Conservation (phyloP, 805 yeast species). For the Ogataea pignaliae region DNA sequence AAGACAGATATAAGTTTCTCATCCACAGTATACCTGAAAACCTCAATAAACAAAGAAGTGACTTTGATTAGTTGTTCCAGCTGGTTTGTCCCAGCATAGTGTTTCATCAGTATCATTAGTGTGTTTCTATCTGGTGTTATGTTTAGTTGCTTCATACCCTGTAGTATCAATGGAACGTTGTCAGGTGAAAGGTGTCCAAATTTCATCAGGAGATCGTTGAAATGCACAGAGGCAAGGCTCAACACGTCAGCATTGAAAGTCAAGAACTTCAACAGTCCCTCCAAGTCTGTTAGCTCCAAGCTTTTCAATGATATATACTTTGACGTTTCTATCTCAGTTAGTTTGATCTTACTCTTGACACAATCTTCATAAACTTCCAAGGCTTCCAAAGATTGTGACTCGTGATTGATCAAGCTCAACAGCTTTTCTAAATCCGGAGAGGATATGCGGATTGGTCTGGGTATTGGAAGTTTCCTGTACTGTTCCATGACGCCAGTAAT, state of each 20-base stretch:
- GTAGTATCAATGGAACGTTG: conserved; percentile 1
- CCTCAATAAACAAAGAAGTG: conserved; percentile 5
- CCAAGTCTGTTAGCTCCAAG: not conserved
- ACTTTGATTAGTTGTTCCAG: conserved; percentile 5
- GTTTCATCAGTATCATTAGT: conserved; percentile 2
- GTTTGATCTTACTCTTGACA: not conserved
- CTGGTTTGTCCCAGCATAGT: conserved; percentile 4
- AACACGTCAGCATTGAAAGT: not conserved
- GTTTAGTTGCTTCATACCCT: conserved; percentile 2
- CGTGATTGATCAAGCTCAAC: not conserved
- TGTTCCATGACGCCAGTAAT: conserved; percentile 2
- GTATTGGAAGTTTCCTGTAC: not conserved
- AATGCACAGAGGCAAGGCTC: conserved; percentile 9
- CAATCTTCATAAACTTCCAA: conserved; percentile 6
- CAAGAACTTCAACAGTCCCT: conserved; percentile 3
- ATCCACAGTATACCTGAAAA: conserved; percentile 9
- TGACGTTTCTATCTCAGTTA: conserved; percentile 12
- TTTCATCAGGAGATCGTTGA: conserved; percentile 5
- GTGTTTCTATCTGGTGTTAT: conserved; percentile 13
- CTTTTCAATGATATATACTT: conserved; percentile 7
- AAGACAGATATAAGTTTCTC: conserved; percentile 5
- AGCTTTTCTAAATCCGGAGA: not conserved
- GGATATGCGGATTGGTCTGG: not conserved
- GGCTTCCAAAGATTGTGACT: not conserved
- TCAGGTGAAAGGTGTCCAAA: not conserved